phyloP scores from a whole-genome alignment of 2,329 filamentous ascomycete species.

The Pezicula radicicola region DNA sequence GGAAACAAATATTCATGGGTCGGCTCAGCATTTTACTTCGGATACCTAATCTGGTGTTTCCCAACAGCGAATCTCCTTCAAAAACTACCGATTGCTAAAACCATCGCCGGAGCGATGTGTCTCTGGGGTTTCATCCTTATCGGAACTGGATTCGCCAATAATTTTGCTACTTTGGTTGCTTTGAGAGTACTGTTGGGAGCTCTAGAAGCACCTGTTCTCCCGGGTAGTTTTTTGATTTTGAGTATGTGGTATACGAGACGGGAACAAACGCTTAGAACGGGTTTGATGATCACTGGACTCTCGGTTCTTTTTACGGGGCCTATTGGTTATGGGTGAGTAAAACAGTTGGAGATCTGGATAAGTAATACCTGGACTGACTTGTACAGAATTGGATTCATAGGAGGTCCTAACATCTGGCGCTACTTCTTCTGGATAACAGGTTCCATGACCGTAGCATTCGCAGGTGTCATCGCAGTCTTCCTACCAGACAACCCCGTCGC shows the following conservation, averaged over 20 bases:
- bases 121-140: slow-evolving; percentile 13
- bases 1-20: slow-evolving; percentile 31
- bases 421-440: slow-evolving; percentile 19
- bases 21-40: slow-evolving; percentile 25
- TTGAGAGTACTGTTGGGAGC: slow-evolving; percentile 24
- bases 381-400: slow-evolving; percentile 19
- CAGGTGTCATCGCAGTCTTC: slow-evolving; percentile 36
- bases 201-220: slow-evolving; percentile 23
- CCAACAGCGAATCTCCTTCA: slow-evolving; percentile 27
- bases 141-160: slow-evolving; percentile 12
- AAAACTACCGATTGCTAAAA: slow-evolving; percentile 31
- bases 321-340: slow-evolving; percentile 18
- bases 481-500: slow-evolving; percentile 47
- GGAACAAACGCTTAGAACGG: slow-evolving; percentile 19
- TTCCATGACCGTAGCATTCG: slow-evolving; percentile 22
- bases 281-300: slow-evolving; percentile 12
- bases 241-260: slow-evolving; percentile 31
- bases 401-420: slow-evolving; percentile 17
- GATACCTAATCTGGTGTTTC: slow-evolving; percentile 31
- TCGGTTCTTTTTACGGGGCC: slow-evolving; percentile 22
- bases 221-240: slow-evolving; percentile 30
- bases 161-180: slow-evolving; percentile 18
- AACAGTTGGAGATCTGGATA: neutral
- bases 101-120: slow-evolving; percentile 17
- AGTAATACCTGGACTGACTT: neutral